Evolutionary conservation across 768 basidiomycete species (phyloP).

Genomic region (Cubamyces sp.): DNA sequence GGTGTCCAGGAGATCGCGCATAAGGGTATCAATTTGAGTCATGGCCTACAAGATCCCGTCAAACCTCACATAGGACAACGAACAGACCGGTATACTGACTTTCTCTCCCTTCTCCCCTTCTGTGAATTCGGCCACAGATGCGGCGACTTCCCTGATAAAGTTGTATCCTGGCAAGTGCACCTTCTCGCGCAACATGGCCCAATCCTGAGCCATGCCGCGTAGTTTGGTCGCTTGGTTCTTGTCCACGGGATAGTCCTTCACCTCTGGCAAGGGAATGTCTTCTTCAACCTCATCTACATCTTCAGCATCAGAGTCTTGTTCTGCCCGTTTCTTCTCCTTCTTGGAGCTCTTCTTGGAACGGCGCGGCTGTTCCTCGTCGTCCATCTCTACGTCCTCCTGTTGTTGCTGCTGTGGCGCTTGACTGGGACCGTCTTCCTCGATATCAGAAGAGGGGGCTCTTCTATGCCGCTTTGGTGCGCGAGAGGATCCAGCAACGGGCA

Average conservation of each 20-base stretch:
- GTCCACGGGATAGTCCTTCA: constrained; percentile 68
- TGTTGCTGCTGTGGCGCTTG: constrained; percentile 7
- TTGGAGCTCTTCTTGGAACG: constrained; percentile 31
- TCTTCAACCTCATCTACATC: constrained; percentile 34
- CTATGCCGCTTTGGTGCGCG: constrained; percentile 44
- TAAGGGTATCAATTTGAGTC: constrained; percentile 62
- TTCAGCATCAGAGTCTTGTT: constrained; percentile 44
- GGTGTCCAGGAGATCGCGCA: constrained; percentile 72
- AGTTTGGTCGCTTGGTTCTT: constrained; percentile 55
- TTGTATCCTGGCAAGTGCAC: constrained; percentile 48
- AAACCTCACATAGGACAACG: background rate
- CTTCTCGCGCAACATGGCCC: constrained; percentile 56
- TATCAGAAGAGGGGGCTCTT: constrained; percentile 45
- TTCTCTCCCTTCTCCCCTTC: constrained; percentile 55
- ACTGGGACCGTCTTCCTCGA: constrained; percentile 40
- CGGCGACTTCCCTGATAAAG: constrained; percentile 55
- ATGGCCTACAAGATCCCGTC: constrained; percentile 48
- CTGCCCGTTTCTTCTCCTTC: constrained; percentile 36
- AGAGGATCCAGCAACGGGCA: constrained; percentile 41
- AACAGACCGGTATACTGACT: constrained; percentile 40
- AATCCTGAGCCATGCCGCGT: constrained; percentile 62
- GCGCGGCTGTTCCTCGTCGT: constrained; percentile 46
- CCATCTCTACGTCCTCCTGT: constrained; percentile 38
- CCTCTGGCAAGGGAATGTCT: constrained; percentile 51
- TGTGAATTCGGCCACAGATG: constrained; percentile 63